Evolutionary conservation across 768 basidiomycete genomes (phyloP).

Genomic region (Termitomyces sp.): DNA sequence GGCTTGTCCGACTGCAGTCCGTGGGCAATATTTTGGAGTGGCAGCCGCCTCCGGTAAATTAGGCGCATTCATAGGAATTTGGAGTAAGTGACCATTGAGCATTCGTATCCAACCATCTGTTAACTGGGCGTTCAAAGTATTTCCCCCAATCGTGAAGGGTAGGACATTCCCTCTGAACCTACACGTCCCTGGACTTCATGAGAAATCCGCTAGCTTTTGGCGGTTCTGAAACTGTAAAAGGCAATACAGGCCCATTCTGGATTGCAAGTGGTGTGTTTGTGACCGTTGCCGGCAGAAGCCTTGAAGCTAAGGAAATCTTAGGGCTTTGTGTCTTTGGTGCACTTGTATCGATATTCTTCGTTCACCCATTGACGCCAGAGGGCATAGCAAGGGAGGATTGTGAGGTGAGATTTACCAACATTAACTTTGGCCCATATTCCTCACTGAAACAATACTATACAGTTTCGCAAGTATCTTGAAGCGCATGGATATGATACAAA

Average conservation of each 20-base stretch:
- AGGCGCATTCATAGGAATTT: conserved; percentile 80
- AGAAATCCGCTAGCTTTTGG: conserved; percentile 43
- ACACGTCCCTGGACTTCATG: not conserved
- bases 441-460: not conserved
- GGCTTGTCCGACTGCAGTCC: conserved; percentile 73
- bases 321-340: conserved; percentile 10
- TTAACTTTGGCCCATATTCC: not conserved
- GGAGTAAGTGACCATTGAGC: conserved; percentile 41
- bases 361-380: conserved; percentile 4
- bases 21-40: conserved; percentile 79
- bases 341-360: conserved; percentile 6
- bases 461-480: conserved; percentile 17
- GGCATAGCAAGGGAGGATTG: conserved; percentile 10
- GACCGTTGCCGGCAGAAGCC: not conserved
- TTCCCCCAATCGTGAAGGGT: conserved; percentile 61
- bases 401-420: not conserved
- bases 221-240: conserved; percentile 39
- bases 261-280: conserved; percentile 51
- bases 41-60: conserved; percentile 83
- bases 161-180: conserved; percentile 3
- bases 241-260: conserved; percentile 85
- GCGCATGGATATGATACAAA: conserved; percentile 15
- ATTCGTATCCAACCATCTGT: not conserved
- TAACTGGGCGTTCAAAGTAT: conserved; percentile 31
- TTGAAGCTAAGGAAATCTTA: not conserved